Percentiles rank a stretch among this genome's conserved stretches.
Evolutionary conservation across 768 basidiomycete genomes (phyloP).

Genomic region (Leucocoprinus leucothites): DNA sequence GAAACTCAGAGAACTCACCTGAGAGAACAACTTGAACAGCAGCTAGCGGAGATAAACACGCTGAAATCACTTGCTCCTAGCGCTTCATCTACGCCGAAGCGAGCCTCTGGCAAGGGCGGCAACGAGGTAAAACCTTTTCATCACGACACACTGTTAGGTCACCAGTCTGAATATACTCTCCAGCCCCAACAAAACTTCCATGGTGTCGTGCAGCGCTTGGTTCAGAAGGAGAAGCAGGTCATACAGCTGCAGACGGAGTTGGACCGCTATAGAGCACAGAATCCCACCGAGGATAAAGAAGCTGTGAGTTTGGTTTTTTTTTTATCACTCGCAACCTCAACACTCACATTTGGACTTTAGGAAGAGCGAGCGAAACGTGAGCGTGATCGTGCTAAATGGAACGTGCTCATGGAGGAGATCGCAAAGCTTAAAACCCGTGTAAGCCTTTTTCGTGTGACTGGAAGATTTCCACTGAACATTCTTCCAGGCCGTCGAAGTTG

Average conservation of each 20-base stretch:
- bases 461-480: background rate
- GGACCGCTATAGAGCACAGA: slow-evolving; percentile 56
- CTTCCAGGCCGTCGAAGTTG: slow-evolving; percentile 56
- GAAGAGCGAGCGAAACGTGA: slow-evolving; percentile 75
- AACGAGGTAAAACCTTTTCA: slow-evolving; percentile 46
- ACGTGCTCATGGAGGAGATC: slow-evolving; percentile 71
- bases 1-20: slow-evolving; percentile 44
- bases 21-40: slow-evolving; percentile 53
- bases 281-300: slow-evolving; percentile 54
- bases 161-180: background rate
- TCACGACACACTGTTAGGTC: too few species aligned
- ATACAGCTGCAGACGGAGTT: slow-evolving; percentile 70
- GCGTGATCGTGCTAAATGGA: slow-evolving; percentile 72
- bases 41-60: slow-evolving; percentile 66
- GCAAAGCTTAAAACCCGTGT: slow-evolving; percentile 69
- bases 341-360: slow-evolving; percentile 29
- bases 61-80: slow-evolving; percentile 50
- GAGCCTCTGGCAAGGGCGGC: slow-evolving; percentile 44
- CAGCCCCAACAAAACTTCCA: slow-evolving; percentile 48
- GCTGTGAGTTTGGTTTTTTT: slow-evolving; percentile 40
- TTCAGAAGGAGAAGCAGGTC: slow-evolving; percentile 85
- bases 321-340: background rate
- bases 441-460: slow-evolving; percentile 13
- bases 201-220: slow-evolving; percentile 75
- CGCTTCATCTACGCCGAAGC: slow-evolving; percentile 33